These are phyloP conservation scores for Handroanthus guayacan DNA, from an alignment of 257 asterid genomes.

Conservation along the genomic window DNA sequence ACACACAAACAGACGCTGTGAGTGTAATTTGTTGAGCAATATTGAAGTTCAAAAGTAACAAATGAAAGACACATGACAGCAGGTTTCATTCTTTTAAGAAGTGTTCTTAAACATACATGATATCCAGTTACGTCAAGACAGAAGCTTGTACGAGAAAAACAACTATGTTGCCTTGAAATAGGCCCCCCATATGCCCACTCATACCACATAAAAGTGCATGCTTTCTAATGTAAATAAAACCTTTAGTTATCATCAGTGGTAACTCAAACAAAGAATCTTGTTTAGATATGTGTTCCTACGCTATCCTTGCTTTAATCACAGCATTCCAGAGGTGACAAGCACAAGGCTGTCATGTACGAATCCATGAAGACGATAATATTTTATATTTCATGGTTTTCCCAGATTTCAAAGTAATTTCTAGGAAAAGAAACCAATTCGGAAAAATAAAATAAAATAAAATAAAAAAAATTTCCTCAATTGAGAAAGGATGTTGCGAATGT, in stretches of 20 bases:
- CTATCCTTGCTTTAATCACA: neutral
- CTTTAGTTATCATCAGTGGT: neutral
- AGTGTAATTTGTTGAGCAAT: neutral
- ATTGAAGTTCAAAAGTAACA: neutral
- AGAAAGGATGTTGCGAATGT: neutral
- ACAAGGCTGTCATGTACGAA: conserved; percentile 7
- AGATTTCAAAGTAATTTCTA: too few species aligned
- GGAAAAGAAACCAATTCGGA: neutral
- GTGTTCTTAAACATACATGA: neutral
- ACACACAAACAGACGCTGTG: neutral
- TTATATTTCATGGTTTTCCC: neutral
- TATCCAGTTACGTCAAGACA: neutral
- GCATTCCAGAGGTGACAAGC: neutral
- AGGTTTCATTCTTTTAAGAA: conserved; percentile 10
- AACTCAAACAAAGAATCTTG: neutral
- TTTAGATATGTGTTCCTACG: neutral
- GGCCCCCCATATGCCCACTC: neutral
- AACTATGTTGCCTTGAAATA: neutral
- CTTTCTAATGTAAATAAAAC: neutral
- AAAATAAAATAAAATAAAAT: too few species aligned
- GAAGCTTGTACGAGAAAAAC: neutral
- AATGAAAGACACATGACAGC: neutral
- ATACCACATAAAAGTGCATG: neutral
- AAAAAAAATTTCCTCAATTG: neutral
- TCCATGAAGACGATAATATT: neutral